phyloP scores from a whole-genome alignment of 169 alveolate genomes.

The Cryptosporidium xiaoi region DNA sequence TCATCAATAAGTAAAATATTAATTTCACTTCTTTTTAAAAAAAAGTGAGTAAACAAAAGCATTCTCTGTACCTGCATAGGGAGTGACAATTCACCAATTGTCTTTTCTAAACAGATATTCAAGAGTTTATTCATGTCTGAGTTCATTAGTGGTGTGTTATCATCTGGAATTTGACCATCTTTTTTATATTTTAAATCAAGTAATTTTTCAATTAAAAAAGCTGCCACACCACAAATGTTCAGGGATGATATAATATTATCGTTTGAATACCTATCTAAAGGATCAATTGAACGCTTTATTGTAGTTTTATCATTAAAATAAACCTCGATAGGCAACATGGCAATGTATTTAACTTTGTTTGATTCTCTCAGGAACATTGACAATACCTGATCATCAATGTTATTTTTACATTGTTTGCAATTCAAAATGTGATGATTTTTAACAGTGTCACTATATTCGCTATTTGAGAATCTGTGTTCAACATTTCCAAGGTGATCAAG shows the following conservation, averaged over 20 bases:
- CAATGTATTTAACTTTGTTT: conserved; percentile 33
- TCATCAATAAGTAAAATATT: conserved; percentile 58
- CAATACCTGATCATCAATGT: conserved; percentile 37
- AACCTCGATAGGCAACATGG: conserved; percentile 70
- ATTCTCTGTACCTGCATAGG: conserved; percentile 53
- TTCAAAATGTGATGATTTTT: conserved; percentile 1
- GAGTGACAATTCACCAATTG: conserved; percentile 1
- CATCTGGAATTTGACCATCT: neutral
- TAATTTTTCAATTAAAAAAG: neutral
- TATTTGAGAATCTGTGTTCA: neutral
- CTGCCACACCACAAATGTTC: conserved; percentile 37
- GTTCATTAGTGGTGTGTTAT: neutral
- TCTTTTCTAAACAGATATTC: neutral
- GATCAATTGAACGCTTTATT: conserved; percentile 38
- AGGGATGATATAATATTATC: conserved; percentile 46
- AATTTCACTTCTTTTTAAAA: conserved; percentile 28
- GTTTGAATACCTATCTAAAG: conserved; percentile 23
- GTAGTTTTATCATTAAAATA: conserved; percentile 50
- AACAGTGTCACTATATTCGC: neutral
- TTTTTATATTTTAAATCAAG: neutral
- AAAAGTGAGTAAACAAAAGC: conserved; percentile 53
- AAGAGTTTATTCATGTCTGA: neutral
- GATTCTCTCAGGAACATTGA: neutral
- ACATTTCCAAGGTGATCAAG: conserved; percentile 25
- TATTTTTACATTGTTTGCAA: conserved; percentile 20